These are phyloP conservation scores for Populus alba DNA, from an alignment of 345 rosid genomes.

Conservation along the genomic window DNA sequence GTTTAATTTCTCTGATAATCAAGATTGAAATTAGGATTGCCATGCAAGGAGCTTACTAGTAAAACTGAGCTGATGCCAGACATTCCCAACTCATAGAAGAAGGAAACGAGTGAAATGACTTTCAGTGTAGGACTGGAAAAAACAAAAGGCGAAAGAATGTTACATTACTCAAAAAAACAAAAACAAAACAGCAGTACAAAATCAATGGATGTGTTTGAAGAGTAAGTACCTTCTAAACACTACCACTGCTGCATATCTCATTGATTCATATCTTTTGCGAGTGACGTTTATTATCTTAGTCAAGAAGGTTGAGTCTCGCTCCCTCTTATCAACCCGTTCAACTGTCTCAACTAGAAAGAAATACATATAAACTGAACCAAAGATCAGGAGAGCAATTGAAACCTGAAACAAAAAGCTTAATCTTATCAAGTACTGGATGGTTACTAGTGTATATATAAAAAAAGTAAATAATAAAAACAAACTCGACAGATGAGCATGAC, in stretches of 20 bases:
- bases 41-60: conserved; percentile 28
- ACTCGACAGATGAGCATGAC: background rate
- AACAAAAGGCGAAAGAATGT: background rate
- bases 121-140: conserved; percentile 45
- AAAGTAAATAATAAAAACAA: background rate
- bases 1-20: background rate
- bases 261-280: conserved; percentile 32
- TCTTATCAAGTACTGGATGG: background rate
- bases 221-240: conserved; percentile 35
- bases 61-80: conserved; percentile 48
- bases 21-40: background rate
- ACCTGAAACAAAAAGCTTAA: conserved; percentile 31
- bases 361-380: conserved; percentile 42
- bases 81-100: conserved; percentile 59
- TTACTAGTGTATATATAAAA: background rate
- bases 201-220: background rate
- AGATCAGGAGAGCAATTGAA: conserved; percentile 43
- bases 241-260: conserved; percentile 44
- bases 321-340: conserved; percentile 19
- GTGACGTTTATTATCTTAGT: conserved; percentile 26
- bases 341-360: conserved; percentile 45
- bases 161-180: background rate
- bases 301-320: conserved; percentile 32
- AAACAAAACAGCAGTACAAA: background rate
- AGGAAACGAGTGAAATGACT: conserved; percentile 46